These are phyloP conservation scores for Ceriops zippeliana DNA, from an alignment of 345 rosid genomes.

Conservation along the genomic window DNA sequence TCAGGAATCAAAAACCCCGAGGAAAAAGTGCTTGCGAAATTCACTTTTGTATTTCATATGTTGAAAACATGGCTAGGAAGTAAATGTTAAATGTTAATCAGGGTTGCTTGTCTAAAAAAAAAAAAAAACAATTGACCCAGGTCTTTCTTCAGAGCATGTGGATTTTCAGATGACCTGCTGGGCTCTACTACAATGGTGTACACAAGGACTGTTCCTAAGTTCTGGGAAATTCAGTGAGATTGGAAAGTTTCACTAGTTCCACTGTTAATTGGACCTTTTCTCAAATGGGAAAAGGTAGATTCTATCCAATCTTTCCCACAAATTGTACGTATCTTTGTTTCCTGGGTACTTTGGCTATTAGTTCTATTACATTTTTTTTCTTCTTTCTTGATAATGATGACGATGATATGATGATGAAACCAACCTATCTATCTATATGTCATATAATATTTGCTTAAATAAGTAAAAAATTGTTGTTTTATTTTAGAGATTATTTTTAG, in stretches of 20 bases:
- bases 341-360: too few relatives aligned
- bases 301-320: too few relatives aligned
- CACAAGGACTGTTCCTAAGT: conserved; percentile 37
- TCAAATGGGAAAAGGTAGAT: too few relatives aligned
- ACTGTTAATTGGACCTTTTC: not conserved
- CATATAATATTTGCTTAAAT: too few relatives aligned
- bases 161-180: conserved; percentile 76
- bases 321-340: too few relatives aligned
- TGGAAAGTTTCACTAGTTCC: conserved; percentile 40
- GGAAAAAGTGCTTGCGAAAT: not conserved
- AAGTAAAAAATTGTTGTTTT: too few relatives aligned
- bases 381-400: too few relatives aligned
- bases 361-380: too few relatives aligned
- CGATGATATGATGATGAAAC: too few relatives aligned
- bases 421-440: too few relatives aligned
- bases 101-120: not conserved
- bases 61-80: not conserved
- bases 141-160: conserved; percentile 80
- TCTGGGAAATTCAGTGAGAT: conserved; percentile 19
- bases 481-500: too few relatives aligned
- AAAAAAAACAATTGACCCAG: conserved; percentile 27
- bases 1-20: too few relatives aligned
- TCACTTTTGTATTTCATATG: not conserved
- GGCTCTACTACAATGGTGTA: conserved; percentile 87
- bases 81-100: not conserved